These are phyloP conservation scores for Phallus indusiatus DNA, from an alignment of 768 basidiomycete genomes.

Conservation along the genomic window DNA sequence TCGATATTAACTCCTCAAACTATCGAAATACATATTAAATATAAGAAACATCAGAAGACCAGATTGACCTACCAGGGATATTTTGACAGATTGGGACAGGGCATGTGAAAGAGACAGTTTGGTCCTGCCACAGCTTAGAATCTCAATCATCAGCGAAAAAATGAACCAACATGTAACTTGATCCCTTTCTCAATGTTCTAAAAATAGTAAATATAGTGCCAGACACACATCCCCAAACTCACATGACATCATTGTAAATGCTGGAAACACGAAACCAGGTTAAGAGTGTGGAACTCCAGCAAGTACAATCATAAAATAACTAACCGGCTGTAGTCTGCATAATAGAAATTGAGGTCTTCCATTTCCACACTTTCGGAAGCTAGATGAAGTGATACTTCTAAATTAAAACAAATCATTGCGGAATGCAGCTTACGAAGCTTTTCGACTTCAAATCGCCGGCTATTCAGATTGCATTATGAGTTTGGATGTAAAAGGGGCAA, in stretches of 20 bases:
- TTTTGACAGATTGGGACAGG: slow-evolving; percentile 93
- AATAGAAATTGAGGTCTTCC: slow-evolving; percentile 96
- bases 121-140: slow-evolving; percentile 48
- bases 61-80: slow-evolving; percentile 58
- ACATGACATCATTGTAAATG: slow-evolving; percentile 95
- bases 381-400: slow-evolving; percentile 21
- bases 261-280: slow-evolving; percentile 25
- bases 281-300: too few species aligned
- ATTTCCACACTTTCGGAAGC: slow-evolving; percentile 86
- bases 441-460: slow-evolving; percentile 91
- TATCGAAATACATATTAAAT: slow-evolving; percentile 19
- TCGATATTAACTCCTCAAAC: slow-evolving; percentile 89
- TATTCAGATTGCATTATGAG: slow-evolving; percentile 22
- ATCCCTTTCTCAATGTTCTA: slow-evolving; percentile 76
- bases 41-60: not conserved
- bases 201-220: not conserved
- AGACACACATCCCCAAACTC: slow-evolving; percentile 23
- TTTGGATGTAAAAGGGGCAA: not conserved
- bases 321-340: slow-evolving; percentile 91
- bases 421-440: slow-evolving; percentile 50
- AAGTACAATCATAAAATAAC: slow-evolving; percentile 15
- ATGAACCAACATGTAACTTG: slow-evolving; percentile 78
- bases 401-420: not conserved
- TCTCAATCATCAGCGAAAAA: slow-evolving; percentile 8
- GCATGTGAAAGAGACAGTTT: slow-evolving; percentile 93